Conservation (phyloP, 2,329 filamentous ascomycete species). For the Cladosporium sp. region DNA sequence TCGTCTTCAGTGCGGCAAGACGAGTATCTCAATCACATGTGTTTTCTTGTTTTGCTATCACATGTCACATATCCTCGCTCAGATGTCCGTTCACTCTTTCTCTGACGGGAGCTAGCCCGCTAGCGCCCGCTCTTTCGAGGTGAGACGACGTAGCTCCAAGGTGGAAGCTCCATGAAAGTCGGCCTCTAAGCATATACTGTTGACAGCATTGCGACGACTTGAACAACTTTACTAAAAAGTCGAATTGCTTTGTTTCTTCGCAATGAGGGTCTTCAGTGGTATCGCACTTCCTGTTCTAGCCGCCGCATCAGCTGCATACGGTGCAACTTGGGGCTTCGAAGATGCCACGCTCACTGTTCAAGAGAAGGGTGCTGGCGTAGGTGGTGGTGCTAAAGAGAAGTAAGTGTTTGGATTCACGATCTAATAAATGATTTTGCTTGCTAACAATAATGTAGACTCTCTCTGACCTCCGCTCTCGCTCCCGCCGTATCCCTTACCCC, state of each 20-base stretch:
- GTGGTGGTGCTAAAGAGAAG: conserved; percentile 57
- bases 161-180: conserved; percentile 4
- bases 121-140: conserved; percentile 4
- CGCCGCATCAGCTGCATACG: conserved; percentile 32
- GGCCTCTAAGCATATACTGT: not conserved
- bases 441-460: conserved; percentile 33
- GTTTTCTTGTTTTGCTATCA: conserved; percentile 3
- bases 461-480: conserved; percentile 51
- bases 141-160: conserved; percentile 14
- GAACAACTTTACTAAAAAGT: not conserved
- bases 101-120: conserved; percentile 2
- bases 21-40: conserved; percentile 2
- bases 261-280: conserved; percentile 26
- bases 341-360: conserved; percentile 65
- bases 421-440: not conserved
- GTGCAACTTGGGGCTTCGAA: conserved; percentile 66
- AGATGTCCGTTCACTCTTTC: conserved; percentile 6
- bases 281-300: conserved; percentile 20
- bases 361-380: conserved; percentile 54
- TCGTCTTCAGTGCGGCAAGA: too few relatives aligned
- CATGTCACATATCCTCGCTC: conserved; percentile 2
- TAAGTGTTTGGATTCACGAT: conserved; percentile 13
- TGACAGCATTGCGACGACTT: conserved; percentile 4
- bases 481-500: conserved; percentile 59
- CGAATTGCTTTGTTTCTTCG: conserved; percentile 4